Percentiles rank a stretch among this genome's conserved stretches.
phyloP scores from a whole-genome alignment of 2,329 filamentous ascomycete species.

The Chrysoporthe cubensis region DNA sequence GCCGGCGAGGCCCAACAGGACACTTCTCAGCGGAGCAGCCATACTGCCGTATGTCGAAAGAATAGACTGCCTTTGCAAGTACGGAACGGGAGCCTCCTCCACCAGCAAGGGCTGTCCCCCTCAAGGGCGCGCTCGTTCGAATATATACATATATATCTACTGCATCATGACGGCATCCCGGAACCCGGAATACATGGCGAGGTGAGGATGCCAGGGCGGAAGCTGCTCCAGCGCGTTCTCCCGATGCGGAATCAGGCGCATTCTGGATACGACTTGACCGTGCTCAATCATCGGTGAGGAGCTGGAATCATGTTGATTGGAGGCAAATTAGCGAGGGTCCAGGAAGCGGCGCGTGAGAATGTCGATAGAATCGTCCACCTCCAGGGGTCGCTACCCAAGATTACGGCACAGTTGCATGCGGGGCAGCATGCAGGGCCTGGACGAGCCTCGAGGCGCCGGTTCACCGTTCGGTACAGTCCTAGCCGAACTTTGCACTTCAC shows the following conservation, averaged over 20 bases:
- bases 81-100: background rate
- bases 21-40: background rate
- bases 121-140: background rate
- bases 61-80: background rate
- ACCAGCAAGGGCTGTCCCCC: background rate
- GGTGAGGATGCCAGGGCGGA: background rate
- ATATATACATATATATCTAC: background rate
- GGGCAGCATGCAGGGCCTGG: background rate
- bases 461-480: constrained; percentile 16
- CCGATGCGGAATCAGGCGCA: background rate
- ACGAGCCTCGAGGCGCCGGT: background rate
- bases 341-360: background rate
- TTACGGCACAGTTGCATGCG: background rate
- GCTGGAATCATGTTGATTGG: constrained; percentile 18
- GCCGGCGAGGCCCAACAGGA: constrained; percentile 19
- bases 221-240: background rate
- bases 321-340: constrained; percentile 23
- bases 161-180: constrained; percentile 2
- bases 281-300: background rate
- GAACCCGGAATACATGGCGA: background rate
- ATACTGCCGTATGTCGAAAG: background rate
- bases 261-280: background rate
- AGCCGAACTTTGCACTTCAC: constrained; percentile 6
- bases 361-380: background rate
- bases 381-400: background rate